Percentiles rank a stretch among this genome's conserved stretches.
Evolutionary conservation across 1,139 yeast species (phyloP).

Genomic region (Arxiozyma slooffiae): DNA sequence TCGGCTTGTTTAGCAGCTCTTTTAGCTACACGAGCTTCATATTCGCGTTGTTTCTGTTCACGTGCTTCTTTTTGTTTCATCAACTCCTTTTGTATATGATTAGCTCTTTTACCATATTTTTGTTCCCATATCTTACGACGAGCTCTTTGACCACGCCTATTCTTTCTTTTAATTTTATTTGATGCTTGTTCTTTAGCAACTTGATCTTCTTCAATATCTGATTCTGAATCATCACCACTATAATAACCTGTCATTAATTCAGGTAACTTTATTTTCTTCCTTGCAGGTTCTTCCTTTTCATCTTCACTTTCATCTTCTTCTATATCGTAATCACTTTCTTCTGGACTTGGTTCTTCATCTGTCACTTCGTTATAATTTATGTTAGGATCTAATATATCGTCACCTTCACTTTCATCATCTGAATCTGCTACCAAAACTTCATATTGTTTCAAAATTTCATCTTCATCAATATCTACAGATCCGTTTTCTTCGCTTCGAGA

Average conservation of each 20-base stretch:
- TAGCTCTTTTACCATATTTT: constrained; percentile 78
- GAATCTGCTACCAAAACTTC: constrained; percentile 48
- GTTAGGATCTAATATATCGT: constrained; percentile 33
- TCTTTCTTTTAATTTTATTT: constrained; percentile 47
- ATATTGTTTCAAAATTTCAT: constrained; percentile 31
- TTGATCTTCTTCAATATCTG: constrained; percentile 43
- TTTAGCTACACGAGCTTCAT: constrained; percentile 62
- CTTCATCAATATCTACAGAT: constrained; percentile 26
- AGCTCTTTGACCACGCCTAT: constrained; percentile 94
- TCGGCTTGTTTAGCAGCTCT: constrained; percentile 46
- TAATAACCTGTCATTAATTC: constrained; percentile 66
- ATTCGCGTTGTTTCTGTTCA: constrained; percentile 52
- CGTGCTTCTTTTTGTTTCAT: constrained; percentile 46
- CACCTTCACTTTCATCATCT: constrained; percentile 42
- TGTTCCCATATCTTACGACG: constrained; percentile 93
- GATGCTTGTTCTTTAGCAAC: constrained; percentile 45
- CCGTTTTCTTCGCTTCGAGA: constrained; percentile 23
- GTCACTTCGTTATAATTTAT: constrained; percentile 44
- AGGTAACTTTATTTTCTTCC: constrained; percentile 43
- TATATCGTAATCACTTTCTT: constrained; percentile 27
- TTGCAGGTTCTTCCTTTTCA: constrained; percentile 31
- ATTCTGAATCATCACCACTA: constrained; percentile 50
- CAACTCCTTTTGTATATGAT: constrained; percentile 60
- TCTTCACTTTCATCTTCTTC: constrained; percentile 26
- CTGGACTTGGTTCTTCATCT: constrained; percentile 46